phyloP scores from a whole-genome alignment of 1,284 basidiomycete genomes.

The Sporisorium scitamineum region DNA sequence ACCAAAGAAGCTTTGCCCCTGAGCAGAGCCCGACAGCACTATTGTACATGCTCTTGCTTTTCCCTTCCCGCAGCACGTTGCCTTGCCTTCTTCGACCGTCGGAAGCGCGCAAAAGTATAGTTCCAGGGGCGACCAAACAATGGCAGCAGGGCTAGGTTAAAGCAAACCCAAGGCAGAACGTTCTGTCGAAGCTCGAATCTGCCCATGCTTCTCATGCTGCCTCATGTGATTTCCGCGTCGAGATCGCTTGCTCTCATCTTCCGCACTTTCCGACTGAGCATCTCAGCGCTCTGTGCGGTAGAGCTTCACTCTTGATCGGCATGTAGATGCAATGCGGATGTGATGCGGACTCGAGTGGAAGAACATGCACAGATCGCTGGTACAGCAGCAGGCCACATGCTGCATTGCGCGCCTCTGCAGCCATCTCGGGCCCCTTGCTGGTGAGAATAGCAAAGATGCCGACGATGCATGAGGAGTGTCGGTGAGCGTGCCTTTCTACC shows the following conservation, averaged over 20 bases:
- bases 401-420: background rate
- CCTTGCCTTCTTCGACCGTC: background rate
- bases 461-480: background rate
- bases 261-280: constrained; percentile 1
- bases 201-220: constrained; percentile 4
- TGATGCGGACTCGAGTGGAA: constrained; percentile 9
- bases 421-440: background rate
- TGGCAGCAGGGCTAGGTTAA: background rate
- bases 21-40: background rate
- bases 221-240: background rate
- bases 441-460: background rate
- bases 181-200: constrained; percentile 14
- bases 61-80: background rate
- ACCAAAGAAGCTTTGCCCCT: no score
- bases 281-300: background rate
- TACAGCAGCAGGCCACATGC: constrained; percentile 2
- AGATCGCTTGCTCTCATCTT: background rate
- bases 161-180: constrained; percentile 13
- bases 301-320: background rate
- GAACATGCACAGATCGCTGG: constrained; percentile 13
- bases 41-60: background rate
- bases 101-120: background rate
- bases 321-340: background rate
- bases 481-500: constrained; percentile 2
- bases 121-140: background rate